These are phyloP conservation scores for Gossypium davidsonii DNA, from an alignment of 441 rosid species.

Conservation along the genomic window DNA sequence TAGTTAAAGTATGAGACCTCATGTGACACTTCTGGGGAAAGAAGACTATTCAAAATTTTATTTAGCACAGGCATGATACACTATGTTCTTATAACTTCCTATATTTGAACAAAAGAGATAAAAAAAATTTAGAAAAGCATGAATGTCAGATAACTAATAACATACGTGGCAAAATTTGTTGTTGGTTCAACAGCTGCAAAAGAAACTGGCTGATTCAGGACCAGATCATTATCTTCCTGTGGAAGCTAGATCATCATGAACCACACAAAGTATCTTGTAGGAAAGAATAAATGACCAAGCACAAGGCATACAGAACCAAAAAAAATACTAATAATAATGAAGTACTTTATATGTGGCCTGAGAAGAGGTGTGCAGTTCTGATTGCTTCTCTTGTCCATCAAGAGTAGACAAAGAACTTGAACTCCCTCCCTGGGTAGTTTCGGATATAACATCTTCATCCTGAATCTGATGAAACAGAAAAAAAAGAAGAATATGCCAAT, in stretches of 20 bases:
- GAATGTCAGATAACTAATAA: background rate
- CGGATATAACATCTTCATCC: conserved; percentile 60
- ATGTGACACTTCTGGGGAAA: background rate
- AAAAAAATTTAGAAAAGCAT: background rate
- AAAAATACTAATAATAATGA: background rate
- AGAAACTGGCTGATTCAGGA: conserved; percentile 27
- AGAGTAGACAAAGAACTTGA: conserved; percentile 42
- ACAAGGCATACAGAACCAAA: background rate
- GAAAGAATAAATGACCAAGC: background rate
- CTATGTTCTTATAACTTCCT: background rate
- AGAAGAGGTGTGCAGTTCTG: conserved; percentile 31
- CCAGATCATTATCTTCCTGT: conserved; percentile 48
- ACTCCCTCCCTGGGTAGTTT: conserved; percentile 46
- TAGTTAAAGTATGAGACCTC: background rate
- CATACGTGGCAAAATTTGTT: conserved; percentile 40
- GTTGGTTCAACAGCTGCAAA: conserved; percentile 34
- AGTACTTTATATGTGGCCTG: conserved; percentile 39
- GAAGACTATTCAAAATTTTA: background rate
- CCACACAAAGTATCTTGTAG: conserved; percentile 3
- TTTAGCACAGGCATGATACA: conserved; percentile 5
- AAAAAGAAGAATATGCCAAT: conserved; percentile 1
- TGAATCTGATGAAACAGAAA: conserved; percentile 54
- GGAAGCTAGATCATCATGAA: conserved; percentile 20
- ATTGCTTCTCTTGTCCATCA: conserved; percentile 48
- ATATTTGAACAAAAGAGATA: background rate